Conservation (phyloP, 2,329 filamentous ascomycete species). For the Diaporthe australafricana region DNA sequence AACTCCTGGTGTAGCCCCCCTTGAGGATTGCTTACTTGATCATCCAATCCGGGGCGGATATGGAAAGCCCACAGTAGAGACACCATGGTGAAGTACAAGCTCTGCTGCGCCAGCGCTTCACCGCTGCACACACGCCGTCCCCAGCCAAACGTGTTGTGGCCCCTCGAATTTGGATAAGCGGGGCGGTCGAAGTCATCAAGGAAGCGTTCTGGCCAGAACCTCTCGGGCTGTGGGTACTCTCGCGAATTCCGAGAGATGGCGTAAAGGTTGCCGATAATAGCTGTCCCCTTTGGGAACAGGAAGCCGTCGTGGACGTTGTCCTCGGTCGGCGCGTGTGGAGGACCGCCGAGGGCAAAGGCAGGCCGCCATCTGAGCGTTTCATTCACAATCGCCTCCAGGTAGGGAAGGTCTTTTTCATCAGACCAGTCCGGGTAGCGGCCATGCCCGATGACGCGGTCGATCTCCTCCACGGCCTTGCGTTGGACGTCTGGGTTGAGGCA, state of each 20-base stretch:
- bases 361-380: conserved; percentile 8
- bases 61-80: neutral
- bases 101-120: neutral
- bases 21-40: neutral
- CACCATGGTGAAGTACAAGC: neutral
- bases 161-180: neutral
- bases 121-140: neutral
- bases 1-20: neutral
- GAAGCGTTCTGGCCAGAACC: conserved; percentile 5
- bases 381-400: neutral
- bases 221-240: neutral
- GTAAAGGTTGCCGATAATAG: neutral
- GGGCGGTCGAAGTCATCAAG: neutral
- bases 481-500: conserved; percentile 8
- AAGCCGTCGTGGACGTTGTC: neutral
- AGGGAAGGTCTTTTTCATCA: neutral
- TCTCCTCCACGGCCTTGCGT: neutral
- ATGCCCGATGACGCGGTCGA: neutral
- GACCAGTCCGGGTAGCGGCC: neutral
- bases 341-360: neutral
- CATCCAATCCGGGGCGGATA: neutral
- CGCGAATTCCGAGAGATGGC: neutral
- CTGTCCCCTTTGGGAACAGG: conserved; percentile 1
- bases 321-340: conserved; percentile 1
- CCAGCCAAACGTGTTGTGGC: neutral